These are phyloP conservation scores for Allantophomopsis cytisporea DNA, from an alignment of 2,329 filamentous ascomycete genomes.

Conservation along the genomic window DNA sequence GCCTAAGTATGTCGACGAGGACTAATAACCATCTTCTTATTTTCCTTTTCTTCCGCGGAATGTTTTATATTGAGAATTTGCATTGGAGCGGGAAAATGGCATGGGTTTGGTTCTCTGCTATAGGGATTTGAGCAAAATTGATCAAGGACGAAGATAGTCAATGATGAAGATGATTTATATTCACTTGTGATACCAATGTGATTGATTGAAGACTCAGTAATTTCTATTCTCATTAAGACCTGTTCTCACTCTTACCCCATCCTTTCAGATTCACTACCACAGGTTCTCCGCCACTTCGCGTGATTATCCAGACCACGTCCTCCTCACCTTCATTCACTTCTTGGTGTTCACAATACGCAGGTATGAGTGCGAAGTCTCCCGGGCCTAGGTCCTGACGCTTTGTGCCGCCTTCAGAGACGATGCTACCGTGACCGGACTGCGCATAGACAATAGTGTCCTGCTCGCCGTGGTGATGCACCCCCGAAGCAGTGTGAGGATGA, in stretches of 20 bases:
- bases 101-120: too few species aligned
- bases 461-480: conserved; percentile 56
- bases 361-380: conserved; percentile 59
- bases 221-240: too few species aligned
- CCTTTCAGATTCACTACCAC: conserved; percentile 47
- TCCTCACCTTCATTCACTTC: conserved; percentile 51
- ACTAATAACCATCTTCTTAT: neutral
- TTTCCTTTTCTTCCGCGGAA: too few species aligned
- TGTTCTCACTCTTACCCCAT: conserved; percentile 34
- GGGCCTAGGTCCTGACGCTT: conserved; percentile 40
- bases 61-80: too few species aligned
- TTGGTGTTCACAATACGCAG: conserved; percentile 58
- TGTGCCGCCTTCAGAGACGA: conserved; percentile 42
- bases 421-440: conserved; percentile 42
- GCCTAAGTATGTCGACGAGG: conserved; percentile 22
- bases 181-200: too few species aligned
- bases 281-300: conserved; percentile 44
- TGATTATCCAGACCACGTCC: conserved; percentile 52
- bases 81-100: too few species aligned
- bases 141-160: too few species aligned
- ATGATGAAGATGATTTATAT: too few species aligned
- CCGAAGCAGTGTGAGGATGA: conserved; percentile 44
- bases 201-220: too few species aligned
- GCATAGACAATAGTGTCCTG: conserved; percentile 61
- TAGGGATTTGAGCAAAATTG: too few species aligned